These are phyloP conservation scores for Berberis thunbergii DNA, from an alignment of 164 flowering plant species.

Conservation along the genomic window DNA sequence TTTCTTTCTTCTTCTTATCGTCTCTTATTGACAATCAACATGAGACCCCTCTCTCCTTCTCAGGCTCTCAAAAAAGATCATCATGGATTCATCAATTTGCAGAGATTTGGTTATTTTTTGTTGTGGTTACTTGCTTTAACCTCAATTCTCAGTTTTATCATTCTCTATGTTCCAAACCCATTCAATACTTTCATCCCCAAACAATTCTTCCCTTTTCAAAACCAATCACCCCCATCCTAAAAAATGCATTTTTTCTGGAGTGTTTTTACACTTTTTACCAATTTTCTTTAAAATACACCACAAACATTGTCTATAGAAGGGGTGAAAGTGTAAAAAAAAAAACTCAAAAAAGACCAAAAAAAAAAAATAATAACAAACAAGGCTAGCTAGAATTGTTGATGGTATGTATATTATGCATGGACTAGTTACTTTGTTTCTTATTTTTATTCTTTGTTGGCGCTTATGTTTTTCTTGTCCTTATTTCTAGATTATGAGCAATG, in stretches of 20 bases:
- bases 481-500: slow-evolving; percentile 14
- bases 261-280: no score
- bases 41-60: not conserved
- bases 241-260: no score
- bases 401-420: slow-evolving; percentile 3
- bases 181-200: slow-evolving; percentile 8
- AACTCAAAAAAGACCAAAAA: no score
- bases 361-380: no score
- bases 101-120: not conserved
- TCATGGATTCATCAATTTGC: slow-evolving; percentile 1
- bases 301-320: no score
- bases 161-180: slow-evolving; percentile 31
- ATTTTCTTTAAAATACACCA: no score
- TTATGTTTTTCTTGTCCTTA: not conserved
- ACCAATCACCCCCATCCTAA: slow-evolving; percentile 4
- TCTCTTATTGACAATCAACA: not conserved
- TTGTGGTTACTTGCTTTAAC: slow-evolving; percentile 8
- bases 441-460: not conserved
- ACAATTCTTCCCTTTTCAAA: slow-evolving; percentile 6
- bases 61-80: not conserved
- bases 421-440: not conserved
- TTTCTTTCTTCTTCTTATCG: not conserved
- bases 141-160: slow-evolving; percentile 18
- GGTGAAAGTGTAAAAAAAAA: no score
- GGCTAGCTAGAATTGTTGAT: not conserved